These are phyloP conservation scores for Leptographium galeiforme DNA, from an alignment of 2,329 filamentous ascomycete genomes.

Conservation along the genomic window DNA sequence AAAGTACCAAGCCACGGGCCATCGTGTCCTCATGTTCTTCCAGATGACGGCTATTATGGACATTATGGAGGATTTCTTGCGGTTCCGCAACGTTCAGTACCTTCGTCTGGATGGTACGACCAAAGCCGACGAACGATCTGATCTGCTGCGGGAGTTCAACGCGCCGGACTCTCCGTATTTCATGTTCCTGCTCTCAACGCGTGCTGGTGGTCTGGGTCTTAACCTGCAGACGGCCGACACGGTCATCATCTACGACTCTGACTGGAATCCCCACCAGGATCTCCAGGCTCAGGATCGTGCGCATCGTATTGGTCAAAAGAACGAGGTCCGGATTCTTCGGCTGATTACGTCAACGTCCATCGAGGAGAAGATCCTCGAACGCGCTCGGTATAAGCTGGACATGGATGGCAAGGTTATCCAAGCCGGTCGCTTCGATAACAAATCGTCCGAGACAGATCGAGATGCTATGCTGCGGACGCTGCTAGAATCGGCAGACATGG, in stretches of 20 bases:
- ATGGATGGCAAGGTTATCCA: constrained; percentile 99
- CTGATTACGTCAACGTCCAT: constrained; percentile 95
- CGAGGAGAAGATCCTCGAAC: constrained; percentile 95
- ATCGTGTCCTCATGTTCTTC: constrained; percentile 99
- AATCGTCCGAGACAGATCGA: constrained; percentile 95
- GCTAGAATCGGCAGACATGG: constrained; percentile 67
- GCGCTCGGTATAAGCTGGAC: constrained; percentile 93
- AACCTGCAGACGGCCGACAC: constrained; percentile 97
- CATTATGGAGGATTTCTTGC: constrained; percentile 97
- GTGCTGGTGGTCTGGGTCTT: constrained; percentile 92
- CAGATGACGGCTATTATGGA: constrained; percentile 99
- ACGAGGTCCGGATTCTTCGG: constrained; percentile 91
- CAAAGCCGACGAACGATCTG: constrained; percentile 92
- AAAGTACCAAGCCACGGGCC: constrained; percentile 81
- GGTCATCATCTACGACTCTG: constrained; percentile 98
- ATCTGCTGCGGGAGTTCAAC: constrained; percentile 81
- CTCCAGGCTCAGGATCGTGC: constrained; percentile 98
- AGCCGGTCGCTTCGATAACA: constrained; percentile 98
- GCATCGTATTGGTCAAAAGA: constrained; percentile 99
- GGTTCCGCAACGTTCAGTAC: constrained; percentile 71
- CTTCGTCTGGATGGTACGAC: constrained; percentile 91
- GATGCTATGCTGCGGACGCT: constrained; percentile 92
- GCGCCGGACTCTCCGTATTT: constrained; percentile 83
- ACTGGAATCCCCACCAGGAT: constrained; percentile 99
- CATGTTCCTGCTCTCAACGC: constrained; percentile 95